Evolutionary conservation across 2,329 filamentous ascomycete genomes (phyloP), one percentile per base, ranked within the genome.

Genomic region (Colletotrichum melonis): DNA sequence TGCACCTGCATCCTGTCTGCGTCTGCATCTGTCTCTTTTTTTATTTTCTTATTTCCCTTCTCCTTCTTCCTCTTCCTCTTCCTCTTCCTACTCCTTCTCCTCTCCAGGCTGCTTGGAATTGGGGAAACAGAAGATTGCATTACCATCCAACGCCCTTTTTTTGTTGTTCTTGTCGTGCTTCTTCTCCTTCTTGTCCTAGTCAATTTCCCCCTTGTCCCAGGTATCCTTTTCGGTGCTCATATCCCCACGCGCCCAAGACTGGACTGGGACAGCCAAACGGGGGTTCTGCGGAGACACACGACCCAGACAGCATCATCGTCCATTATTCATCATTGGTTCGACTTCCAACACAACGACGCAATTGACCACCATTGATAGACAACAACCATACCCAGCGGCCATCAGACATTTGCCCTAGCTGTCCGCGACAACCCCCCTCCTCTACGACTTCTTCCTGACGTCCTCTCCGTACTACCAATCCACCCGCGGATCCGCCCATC

Each of bases 331-430:
- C 62, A 54, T 38, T 16, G 8, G 22, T 55, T 11, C 9, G 9
- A 60, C 19, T n/a, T 24, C 24, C 57, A 16, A 26, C 22, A 24
- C 6, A 42, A 46, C 12, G 11, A 35, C 60, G 11, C 46, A 35
- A 38, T 64, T 64, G 22, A 64, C 30, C 46, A 54, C 46, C 62
- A 64, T 64, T 54, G 28, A 55, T 64, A 55, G 46, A 55, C n/a
- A 38, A 30, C 3, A 26, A 63, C 38, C 26, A 5, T 3, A 52
- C 26, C 28, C 30, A 24, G 24, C 22, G 5, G 19, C 28, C 11
- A 26, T 28, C 14, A 6, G 42, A 26, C 22, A 49, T 24, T 5
- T n/a, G 30, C 7, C 14, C 30, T 54, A 28, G 14, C 12, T 55
- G 22, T 4, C n/a, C 46, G 8, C 52, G 30, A 12, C 28, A 14